Evolutionary conservation across 2,329 filamentous ascomycete species (phyloP).

Genomic region (Fusarium austroafricanum): DNA sequence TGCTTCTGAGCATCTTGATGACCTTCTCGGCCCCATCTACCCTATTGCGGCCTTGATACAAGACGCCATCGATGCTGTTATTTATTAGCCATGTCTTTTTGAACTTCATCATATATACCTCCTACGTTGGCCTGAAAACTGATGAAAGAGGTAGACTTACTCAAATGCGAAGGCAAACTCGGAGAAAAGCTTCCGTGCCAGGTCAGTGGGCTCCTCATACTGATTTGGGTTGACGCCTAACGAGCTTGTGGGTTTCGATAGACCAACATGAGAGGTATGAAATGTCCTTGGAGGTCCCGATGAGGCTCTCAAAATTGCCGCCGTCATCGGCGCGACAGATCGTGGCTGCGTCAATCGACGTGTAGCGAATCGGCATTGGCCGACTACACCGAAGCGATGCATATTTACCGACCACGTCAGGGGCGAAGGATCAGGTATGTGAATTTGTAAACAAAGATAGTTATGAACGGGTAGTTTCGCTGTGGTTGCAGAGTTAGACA

Average conservation of each 20-base stretch:
- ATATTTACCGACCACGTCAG: conserved; percentile 22
- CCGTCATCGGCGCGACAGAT: conserved; percentile 25
- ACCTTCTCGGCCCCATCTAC: conserved; percentile 82
- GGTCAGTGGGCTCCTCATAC: conserved; percentile 38
- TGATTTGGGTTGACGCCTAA: conserved; percentile 35
- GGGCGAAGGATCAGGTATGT: neutral
- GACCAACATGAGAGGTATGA: conserved; percentile 17
- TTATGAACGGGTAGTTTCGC: neutral
- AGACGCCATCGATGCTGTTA: conserved; percentile 86
- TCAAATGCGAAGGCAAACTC: conserved; percentile 55
- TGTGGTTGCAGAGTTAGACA: neutral
- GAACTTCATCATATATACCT: neutral
- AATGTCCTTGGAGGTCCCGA: conserved; percentile 20
- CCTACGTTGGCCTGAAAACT: no score
- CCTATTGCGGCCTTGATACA: conserved; percentile 82
- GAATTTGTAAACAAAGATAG: no score
- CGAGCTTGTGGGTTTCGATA: conserved; percentile 41
- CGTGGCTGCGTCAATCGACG: conserved; percentile 36
- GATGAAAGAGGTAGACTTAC: conserved; percentile 38
- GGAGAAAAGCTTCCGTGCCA: conserved; percentile 44
- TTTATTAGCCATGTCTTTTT: conserved; percentile 13
- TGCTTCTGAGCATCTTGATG: conserved; percentile 76
- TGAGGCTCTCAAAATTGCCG: conserved; percentile 9
- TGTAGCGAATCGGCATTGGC: conserved; percentile 45
- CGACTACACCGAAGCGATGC: conserved; percentile 43